Evolutionary conservation across 2,329 filamentous ascomycete genomes (phyloP).

Genomic region (Aspergillus ruber): DNA sequence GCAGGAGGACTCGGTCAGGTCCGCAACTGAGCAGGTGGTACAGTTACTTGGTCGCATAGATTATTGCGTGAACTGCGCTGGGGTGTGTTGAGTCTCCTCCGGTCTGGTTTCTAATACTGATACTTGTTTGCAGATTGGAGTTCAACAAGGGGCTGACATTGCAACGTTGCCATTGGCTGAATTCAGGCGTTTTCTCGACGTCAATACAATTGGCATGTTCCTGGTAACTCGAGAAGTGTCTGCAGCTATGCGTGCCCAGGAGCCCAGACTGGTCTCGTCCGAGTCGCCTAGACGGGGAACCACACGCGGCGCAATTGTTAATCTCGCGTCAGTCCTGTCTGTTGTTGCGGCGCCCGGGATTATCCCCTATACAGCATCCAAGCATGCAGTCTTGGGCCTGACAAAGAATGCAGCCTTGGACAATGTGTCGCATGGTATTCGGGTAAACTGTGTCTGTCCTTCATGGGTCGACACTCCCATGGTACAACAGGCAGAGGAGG

Average conservation of each 20-base stretch:
- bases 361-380: constrained; percentile 16
- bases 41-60: constrained; percentile 20
- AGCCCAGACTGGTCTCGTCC: constrained; percentile 9
- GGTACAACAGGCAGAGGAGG: constrained; percentile 12
- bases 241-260: no score
- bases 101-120: neutral
- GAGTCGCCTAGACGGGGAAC: constrained; percentile 7
- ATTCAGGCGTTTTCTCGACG: constrained; percentile 30
- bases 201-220: constrained; percentile 18
- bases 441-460: constrained; percentile 28
- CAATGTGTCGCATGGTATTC: constrained; percentile 19
- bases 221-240: no score
- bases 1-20: constrained; percentile 12
- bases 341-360: constrained; percentile 30
- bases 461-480: constrained; percentile 26
- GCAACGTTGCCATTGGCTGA: constrained; percentile 13
- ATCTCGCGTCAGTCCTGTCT: constrained; percentile 31
- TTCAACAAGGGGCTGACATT: neutral
- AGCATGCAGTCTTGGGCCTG: constrained; percentile 41
- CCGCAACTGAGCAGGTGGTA: constrained; percentile 14
- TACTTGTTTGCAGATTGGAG: constrained; percentile 1
- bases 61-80: constrained; percentile 18
- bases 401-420: constrained; percentile 32
- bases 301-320: constrained; percentile 31
- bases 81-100: constrained; percentile 6